These are phyloP conservation scores for Catenaria anguillulae DNA, from an alignment of 371 early-diverging fungal species.

Conservation along the genomic window DNA sequence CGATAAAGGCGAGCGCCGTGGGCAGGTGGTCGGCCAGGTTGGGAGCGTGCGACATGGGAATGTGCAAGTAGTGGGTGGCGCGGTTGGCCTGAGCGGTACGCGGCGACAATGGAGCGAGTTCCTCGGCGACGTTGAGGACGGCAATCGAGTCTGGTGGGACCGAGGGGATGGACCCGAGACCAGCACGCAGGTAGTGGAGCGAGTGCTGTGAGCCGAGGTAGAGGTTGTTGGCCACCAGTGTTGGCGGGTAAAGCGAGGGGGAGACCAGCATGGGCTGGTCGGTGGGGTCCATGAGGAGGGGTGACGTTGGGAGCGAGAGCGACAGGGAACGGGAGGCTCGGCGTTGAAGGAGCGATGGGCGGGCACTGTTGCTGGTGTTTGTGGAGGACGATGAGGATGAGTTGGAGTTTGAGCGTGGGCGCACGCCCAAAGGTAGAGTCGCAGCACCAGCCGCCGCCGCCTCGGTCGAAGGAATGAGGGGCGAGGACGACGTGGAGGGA, in stretches of 20 bases:
- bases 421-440: too few species aligned
- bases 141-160: background rate
- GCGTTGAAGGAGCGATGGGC: background rate
- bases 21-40: background rate
- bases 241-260: background rate
- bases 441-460: too few species aligned
- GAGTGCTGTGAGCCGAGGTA: background rate
- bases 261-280: background rate
- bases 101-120: background rate
- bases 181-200: background rate
- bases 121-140: background rate
- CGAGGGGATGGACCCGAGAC: background rate
- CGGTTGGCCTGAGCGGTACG: background rate
- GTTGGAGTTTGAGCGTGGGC: too few species aligned
- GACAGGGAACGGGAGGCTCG: background rate
- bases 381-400: too few species aligned
- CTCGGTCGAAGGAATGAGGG: too few species aligned
- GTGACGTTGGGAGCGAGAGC: background rate
- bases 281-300: background rate
- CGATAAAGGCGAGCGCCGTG: background rate
- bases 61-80: background rate
- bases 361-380: too few species aligned
- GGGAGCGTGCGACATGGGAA: conserved; percentile 2
- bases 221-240: background rate
- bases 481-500: too few species aligned